Base-by-base conservation (phyloP, 1,139 yeast species). In the Lodderomyces elongisporus region DNA sequence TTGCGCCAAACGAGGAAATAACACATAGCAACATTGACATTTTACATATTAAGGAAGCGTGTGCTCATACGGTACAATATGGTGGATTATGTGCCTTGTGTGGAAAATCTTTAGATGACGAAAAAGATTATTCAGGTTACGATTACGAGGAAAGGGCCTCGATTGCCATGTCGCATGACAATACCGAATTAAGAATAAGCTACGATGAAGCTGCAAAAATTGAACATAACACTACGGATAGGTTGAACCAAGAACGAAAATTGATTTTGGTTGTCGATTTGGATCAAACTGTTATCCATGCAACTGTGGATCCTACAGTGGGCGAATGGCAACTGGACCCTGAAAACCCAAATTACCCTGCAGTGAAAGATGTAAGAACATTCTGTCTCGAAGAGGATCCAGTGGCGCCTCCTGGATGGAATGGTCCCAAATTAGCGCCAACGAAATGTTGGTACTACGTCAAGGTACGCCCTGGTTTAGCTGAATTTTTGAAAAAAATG, bases 241-340 rank as follows among this genome's bases (percentile, higher is more conserved):
- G 84, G 38, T 67, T 93, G 33, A 58, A 79, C 4, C 56, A 67
- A 18, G 85, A 79, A 37, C 64, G 71, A 40, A 87, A 85, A 51
- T 68, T 91, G 44, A 88, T 91, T 27, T 66, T 91, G 38, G 98
- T 91, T 32, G 99, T 91, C 9, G 99, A 91, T 64, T 68, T 91
- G 42, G 99, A 91, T 61, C 98, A 93, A 58, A 93, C 98, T 0
- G 95, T 91, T 5, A 91, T 91, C 25, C 99, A 91, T 53, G 96
- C 97, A 25, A 91, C 97, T 3, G 96, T 89, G 16, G 98, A 91
- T 54, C 96, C 97, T 1, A 88, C 96, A 0, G 95, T 91, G 25
- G 94, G 94, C 1, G 95, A 87, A 52, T 91, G 98, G 98, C 89
- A 85, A 68, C 70, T 70, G 40, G 96, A 91, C 49, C 82, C 89